Conservation (phyloP, 495 filamentous ascomycete species). For the Lepraria neglecta region DNA sequence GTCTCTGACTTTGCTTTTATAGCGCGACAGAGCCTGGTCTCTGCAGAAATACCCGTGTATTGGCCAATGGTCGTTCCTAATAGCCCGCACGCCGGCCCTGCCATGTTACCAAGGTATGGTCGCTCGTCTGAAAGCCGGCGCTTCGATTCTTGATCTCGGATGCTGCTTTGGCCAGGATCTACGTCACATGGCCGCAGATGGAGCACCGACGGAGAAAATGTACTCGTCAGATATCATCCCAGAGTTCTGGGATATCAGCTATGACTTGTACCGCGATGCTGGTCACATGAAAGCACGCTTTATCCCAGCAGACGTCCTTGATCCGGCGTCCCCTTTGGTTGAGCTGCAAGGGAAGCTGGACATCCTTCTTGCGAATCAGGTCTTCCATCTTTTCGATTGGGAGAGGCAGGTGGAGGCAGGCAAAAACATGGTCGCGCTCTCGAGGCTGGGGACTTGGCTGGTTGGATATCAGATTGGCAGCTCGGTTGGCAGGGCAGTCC, state of each 20-base stretch:
- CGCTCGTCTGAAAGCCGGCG: conserved; percentile 15
- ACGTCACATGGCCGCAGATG: conserved; percentile 35
- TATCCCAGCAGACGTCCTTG: conserved; percentile 42
- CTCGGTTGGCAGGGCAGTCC: no score
- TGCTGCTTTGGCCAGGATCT: conserved; percentile 40
- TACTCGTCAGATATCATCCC: conserved; percentile 39
- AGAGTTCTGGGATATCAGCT: conserved; percentile 42
- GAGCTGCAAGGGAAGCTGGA: conserved; percentile 40
- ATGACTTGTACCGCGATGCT: conserved; percentile 44
- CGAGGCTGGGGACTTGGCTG: conserved; percentile 23
- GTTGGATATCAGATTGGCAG: no score
- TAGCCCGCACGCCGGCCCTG: conserved; percentile 33
- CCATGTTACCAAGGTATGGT: conserved; percentile 28
- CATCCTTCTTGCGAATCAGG: conserved; percentile 40
- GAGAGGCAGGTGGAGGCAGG: conserved; percentile 39
- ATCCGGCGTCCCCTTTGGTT: conserved; percentile 18
- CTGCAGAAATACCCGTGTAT: conserved; percentile 40
- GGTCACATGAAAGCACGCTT: conserved; percentile 42
- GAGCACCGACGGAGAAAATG: conserved; percentile 30
- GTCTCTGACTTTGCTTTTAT: background rate
- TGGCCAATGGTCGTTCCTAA: conserved; percentile 37
- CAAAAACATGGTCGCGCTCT: conserved; percentile 35
- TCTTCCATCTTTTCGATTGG: conserved; percentile 47
- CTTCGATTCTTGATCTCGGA: conserved; percentile 22
- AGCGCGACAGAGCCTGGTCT: conserved; percentile 38